Evolutionary conservation across 768 basidiomycete species (phyloP).

Genomic region (Floccularia luteovirens): DNA sequence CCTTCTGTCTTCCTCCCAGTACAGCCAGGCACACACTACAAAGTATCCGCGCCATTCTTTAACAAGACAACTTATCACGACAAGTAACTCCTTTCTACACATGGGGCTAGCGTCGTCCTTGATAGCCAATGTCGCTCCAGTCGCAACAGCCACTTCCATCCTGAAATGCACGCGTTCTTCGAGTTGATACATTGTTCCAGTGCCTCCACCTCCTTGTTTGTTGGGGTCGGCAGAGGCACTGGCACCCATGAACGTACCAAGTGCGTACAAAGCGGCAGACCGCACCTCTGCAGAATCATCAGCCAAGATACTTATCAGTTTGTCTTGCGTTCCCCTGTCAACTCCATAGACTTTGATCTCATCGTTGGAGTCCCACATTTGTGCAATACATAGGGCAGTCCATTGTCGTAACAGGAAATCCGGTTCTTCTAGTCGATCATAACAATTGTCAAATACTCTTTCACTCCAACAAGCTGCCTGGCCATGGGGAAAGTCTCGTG

Average conservation of each 20-base stretch:
- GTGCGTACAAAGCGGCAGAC: constrained; percentile 82
- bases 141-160: constrained; percentile 89
- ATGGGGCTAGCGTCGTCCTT: constrained; percentile 95
- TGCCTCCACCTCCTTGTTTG: constrained; percentile 77
- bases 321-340: constrained; percentile 72
- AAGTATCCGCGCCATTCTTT: constrained; percentile 97
- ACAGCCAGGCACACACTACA: constrained; percentile 93
- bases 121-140: constrained; percentile 79
- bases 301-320: constrained; percentile 66
- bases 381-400: constrained; percentile 88
- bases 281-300: constrained; percentile 94
- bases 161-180: constrained; percentile 77
- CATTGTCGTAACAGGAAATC: constrained; percentile 94
- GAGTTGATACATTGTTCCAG: constrained; percentile 70
- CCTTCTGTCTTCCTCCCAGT: constrained; percentile 85
- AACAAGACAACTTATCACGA: constrained; percentile 87
- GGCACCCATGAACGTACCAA: constrained; percentile 91
- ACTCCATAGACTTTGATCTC: constrained; percentile 84
- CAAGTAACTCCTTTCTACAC: constrained; percentile 89
- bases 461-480: constrained; percentile 81
- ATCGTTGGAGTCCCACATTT: constrained; percentile 92
- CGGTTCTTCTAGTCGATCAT: constrained; percentile 75
- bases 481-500: constrained; percentile 82
- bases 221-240: constrained; percentile 63
- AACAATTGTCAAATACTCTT: constrained; percentile 81